Base-by-base conservation (phyloP, 371 early-diverging fungal genomes). In the Mucor irregularis region DNA sequence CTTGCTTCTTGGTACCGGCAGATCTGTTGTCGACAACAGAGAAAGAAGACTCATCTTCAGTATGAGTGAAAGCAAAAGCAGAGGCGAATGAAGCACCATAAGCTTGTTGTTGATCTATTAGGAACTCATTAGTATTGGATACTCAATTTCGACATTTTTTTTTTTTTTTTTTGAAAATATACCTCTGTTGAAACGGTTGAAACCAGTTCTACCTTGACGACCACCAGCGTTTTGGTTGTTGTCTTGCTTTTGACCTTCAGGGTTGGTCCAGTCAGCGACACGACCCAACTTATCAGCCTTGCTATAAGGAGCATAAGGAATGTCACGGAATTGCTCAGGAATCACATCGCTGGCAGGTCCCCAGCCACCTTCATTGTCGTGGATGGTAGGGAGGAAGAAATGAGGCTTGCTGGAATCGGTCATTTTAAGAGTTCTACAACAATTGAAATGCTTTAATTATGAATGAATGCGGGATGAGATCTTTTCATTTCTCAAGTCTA, bases 291-390 rank as follows among this genome's bases (percentile, higher is more conserved):
- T 92, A 73, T 98, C 99, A 33, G 89, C 84, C 81, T 97, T 97
- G 55, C 91, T 91, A 84, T 88, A 98, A 38, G 96, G 97, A 26
- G 94, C 90, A 75, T 93, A 98, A 13, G 99, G 99, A 61, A 98
- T 91, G 61, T 90, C 93, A 56, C 78, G 75, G 78, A 89, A 88
- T 55, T 84, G 81, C 17, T 76, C 70, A 53, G 86, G 81, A 40
- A 82, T 74, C 44, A 74, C 73, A 58, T 71, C 49, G 22, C 46
- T 63, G 38, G 73, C 65, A 30, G 93, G 93, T 39, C 93, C 93
- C 92, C 92, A 93, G 57, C 91, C 91, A 70, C 68, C 74, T 62
- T 81, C 78, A 45, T 79, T 78, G 66, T 90, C 91, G 56, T 81
- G 72, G 55, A 91, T 76, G 43, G 74, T 62, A 30, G 92, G 92